Base-by-base conservation (phyloP, 768 basidiomycete species). In the Tricholoma saponaceum region DNA sequence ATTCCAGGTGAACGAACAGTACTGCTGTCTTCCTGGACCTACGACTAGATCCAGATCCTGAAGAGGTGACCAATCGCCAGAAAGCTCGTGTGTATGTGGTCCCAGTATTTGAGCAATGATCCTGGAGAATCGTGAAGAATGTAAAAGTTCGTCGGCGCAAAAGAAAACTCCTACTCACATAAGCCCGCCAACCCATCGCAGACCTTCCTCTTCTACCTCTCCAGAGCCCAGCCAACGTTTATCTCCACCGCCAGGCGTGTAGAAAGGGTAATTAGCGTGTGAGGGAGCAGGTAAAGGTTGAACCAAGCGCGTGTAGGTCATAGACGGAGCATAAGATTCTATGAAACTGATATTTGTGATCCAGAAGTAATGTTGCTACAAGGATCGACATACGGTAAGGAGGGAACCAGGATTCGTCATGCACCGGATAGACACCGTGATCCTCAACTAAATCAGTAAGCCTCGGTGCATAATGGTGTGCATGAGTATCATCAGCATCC, bases 151-250 rank as follows among this genome's bases (percentile, higher is more conserved):
- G 26, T 2, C 44, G 18, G 2, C n/a, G n/a, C 8, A 50, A 22
- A 26, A 13, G 23, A 28, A 20, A 52, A 25, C 22, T 46, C 16
- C 7, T n/a, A 50, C 62, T 53, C 32, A 67, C 90, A 92, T 83
- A 61, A 91, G 65, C 20, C 82, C 76, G 26, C 90, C 90, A 9
- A 89, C 83, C 90, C 90, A 91, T 49, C 84, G 78, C 56, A 79
- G 66, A n/a, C 83, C 85, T 37, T 80, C 79, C 68, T 83, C 82
- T 63, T 84, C 80, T 12, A 78, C 69, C 54, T 76, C 79, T 20
- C 77, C 79, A 10, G 73, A 71, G 22, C 73, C 76, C 22, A 79
- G 56, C 87, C 89, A 87, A 23, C 87, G 80, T 60, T 76, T 77
- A 69, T 91, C 89, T 26, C 75, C 76, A 10, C 85, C 89, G 1